Conservation (phyloP, 306 rosid genomes). For the Mimosa bimucronata region DNA sequence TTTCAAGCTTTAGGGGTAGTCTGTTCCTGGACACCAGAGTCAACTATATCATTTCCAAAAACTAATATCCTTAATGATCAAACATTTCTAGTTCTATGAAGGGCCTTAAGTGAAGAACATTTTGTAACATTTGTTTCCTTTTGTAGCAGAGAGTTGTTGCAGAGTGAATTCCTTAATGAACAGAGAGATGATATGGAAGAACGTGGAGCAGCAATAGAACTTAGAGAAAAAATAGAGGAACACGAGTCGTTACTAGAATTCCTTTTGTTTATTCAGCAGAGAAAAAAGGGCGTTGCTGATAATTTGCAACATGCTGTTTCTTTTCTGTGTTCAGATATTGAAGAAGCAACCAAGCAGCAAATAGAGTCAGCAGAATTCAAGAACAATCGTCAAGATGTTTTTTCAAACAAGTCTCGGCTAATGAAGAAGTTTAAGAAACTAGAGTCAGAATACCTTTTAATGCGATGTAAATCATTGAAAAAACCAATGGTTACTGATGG, state of each 20-base stretch:
- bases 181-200: slow-evolving; percentile 78
- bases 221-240: slow-evolving; percentile 75
- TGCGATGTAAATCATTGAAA: slow-evolving; percentile 68
- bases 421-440: slow-evolving; percentile 90
- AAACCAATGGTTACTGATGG: slow-evolving; percentile 57
- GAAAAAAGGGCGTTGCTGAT: slow-evolving; percentile 75
- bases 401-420: slow-evolving; percentile 66
- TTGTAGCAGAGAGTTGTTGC: slow-evolving; percentile 77
- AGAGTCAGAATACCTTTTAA: slow-evolving; percentile 79
- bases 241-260: slow-evolving; percentile 84
- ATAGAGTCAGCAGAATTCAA: slow-evolving; percentile 26
- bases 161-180: slow-evolving; percentile 78
- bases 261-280: slow-evolving; percentile 72
- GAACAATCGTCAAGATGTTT: slow-evolving; percentile 49
- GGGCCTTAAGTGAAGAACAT: slow-evolving; percentile 17
- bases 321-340: slow-evolving; percentile 75
- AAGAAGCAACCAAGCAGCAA: slow-evolving; percentile 78
- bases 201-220: slow-evolving; percentile 85
- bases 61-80: slow-evolving; percentile 3
- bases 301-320: slow-evolving; percentile 78
- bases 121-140: slow-evolving; percentile 42
- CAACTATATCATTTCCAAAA: slow-evolving; percentile 27
- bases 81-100: slow-evolving; percentile 1
- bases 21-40: slow-evolving; percentile 7
- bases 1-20: background rate